Evolutionary conservation across 1,284 basidiomycete species (phyloP), one percentile per base, ranked within the genome.

Genomic region (Coniferiporia weirii): DNA sequence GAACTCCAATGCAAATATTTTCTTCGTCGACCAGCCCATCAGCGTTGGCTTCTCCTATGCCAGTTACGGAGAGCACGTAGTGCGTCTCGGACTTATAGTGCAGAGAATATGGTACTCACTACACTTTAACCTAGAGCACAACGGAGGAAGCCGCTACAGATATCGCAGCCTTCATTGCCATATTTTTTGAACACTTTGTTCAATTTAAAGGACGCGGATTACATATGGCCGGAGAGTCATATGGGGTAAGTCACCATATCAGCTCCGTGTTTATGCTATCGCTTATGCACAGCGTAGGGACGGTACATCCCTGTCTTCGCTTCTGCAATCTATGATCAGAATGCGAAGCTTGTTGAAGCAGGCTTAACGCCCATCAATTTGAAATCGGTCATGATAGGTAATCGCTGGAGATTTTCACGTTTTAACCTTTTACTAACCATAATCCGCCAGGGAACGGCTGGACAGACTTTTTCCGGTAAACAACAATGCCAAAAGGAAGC

Each of bases 121-220:
- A 32, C n/a, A 36, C 13, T 40, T 35, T 17, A n/a, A 9, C 8
- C 54, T 64, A 65, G 4, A 65, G 56, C 19, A 85, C 82, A 0
- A 87, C 88, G 0, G 87, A 91, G 69, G 82, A 85, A 36, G 88
- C 89, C 0, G 85, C 87, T 2, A 78, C 78, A 61, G 85, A 91
- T 68, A 73, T 90, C 20, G 75, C 84, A 52, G 84, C 87, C 0
- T 91, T 91, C 70, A 72, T 89, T 54, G 75, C 80, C 10, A 86
- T 90, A 60, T 90, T 89, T 72, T 89, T 89, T 64, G 84, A 90
- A 64, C 82, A 81, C 0, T 91, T 91, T 67, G 71, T 71, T 15
- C 79, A 87, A 63, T 87, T 86, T 67, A 66, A 79, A 46, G 84
- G 84, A 3, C 73, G 87, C 27, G 75, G 78, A 3, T 76, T 90